Base-by-base conservation (phyloP, 148 eudicot genomes). In the Nepenthes gracilis region DNA sequence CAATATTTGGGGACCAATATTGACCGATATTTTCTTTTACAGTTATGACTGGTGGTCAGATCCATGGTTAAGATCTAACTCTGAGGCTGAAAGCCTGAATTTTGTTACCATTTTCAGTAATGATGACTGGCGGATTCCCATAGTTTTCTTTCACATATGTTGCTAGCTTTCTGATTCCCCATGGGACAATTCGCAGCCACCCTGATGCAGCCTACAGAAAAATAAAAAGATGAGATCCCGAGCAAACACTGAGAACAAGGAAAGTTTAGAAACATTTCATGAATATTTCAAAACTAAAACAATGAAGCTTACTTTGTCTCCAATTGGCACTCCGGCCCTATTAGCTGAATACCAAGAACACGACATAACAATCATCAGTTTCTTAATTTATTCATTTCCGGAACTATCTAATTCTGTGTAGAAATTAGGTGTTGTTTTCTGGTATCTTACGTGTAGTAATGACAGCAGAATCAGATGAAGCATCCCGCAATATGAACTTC, bases 161-260 rank as follows among this genome's bases (percentile, higher is more conserved):
- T 9, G 80, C 71, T 66, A 93, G 47, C 48, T 81, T 86, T 33
- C 89, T 71, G 38, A 93, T 74, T 2, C 96, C 98, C 98, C 96
- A 93, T 8, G 98, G 96, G 12, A 93, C 98, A 5, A 93, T 84
- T 63, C 72, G 86, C 48, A 93, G 64, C 98, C 98, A 93, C 58
- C 80, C 60, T 36, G 98, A 93, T 64, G 89, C 96, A 59, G 91
- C 85, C 98, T 93, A 53, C 9, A 75, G 47, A n/a, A 5, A 13
- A 11, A 65, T 2, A 15, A 23, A 57, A 2, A 11, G 13, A 57
- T 37, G n/a, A 37, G 23, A 23, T 23, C 23, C 23, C 23, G 23
- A 23, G 23, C 23, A 23, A 23, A 23, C 23, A 23, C 23, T 23
- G 23, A 23, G 23, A 23, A 23, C 23, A 23, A 23, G 23, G 23